Evolutionary conservation across 164 flowering plant species (phyloP).

Genomic region (Amborella trichopoda): DNA sequence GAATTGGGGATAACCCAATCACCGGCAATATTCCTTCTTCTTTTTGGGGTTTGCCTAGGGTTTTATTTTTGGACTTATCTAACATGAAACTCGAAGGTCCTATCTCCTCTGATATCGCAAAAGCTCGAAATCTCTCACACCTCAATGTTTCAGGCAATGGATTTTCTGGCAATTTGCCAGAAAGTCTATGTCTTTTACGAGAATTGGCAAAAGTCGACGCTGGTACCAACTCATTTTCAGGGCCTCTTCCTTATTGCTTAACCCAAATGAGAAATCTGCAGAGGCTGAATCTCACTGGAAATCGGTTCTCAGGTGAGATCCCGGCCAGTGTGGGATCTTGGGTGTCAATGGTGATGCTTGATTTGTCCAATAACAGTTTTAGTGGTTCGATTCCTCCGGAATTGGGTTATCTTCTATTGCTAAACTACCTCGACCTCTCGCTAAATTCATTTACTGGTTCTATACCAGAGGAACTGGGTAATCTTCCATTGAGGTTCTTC

Average conservation of each 20-base stretch:
- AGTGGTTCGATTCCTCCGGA: slow-evolving; percentile 46
- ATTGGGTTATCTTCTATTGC: slow-evolving; percentile 39
- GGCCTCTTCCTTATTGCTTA: slow-evolving; percentile 43
- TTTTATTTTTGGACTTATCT: slow-evolving; percentile 21
- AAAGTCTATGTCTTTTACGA: slow-evolving; percentile 24
- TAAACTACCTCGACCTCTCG: slow-evolving; percentile 48
- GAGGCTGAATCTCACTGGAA: slow-evolving; percentile 33
- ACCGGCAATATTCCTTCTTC: slow-evolving; percentile 32
- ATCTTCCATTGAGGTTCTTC: slow-evolving; percentile 33
- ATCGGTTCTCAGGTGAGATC: slow-evolving; percentile 42
- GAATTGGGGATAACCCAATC: slow-evolving; percentile 32
- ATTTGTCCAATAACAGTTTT: slow-evolving; percentile 38
- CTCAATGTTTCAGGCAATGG: slow-evolving; percentile 31
- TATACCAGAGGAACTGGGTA: slow-evolving; percentile 39
- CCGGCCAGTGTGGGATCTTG: slow-evolving; percentile 28
- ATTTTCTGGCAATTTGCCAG: slow-evolving; percentile 44
- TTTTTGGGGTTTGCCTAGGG: slow-evolving; percentile 35
- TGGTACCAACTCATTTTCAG: slow-evolving; percentile 36
- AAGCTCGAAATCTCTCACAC: slow-evolving; percentile 13
- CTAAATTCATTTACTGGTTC: slow-evolving; percentile 42
- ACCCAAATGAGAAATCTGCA: slow-evolving; percentile 24
- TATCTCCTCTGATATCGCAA: slow-evolving; percentile 26
- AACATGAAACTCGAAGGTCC: slow-evolving; percentile 43
- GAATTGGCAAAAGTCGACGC: slow-evolving; percentile 16
- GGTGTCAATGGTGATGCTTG: slow-evolving; percentile 33